Evolutionary conservation across 768 basidiomycete species (phyloP).

Genomic region (Nidularia pulvinata): DNA sequence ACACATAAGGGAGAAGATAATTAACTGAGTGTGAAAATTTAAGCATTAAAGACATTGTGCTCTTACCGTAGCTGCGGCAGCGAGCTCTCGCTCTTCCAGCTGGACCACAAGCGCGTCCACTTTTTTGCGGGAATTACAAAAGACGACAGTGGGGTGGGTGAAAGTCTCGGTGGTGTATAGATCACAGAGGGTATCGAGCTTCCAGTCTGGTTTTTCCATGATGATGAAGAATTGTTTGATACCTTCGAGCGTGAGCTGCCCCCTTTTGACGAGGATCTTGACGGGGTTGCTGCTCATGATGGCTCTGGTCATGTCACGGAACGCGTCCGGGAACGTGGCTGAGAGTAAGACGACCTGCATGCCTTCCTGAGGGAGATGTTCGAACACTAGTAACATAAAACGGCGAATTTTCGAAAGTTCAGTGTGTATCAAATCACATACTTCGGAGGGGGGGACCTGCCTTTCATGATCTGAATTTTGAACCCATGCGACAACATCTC

Average conservation of each 20-base stretch:
- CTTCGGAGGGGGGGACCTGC: too few species aligned
- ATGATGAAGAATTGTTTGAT: constrained; percentile 99
- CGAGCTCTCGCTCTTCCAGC: constrained; percentile 96
- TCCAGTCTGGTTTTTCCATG: constrained; percentile 99
- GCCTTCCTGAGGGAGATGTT: constrained; percentile 95
- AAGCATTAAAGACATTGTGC: constrained; percentile 4
- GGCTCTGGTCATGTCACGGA: constrained; percentile 98
- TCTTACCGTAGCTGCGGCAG: constrained; percentile 93
- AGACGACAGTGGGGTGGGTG: constrained; percentile 99
- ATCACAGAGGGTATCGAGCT: constrained; percentile 98
- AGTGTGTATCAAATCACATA: too few species aligned
- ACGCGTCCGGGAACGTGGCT: constrained; percentile 96
- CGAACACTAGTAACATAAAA: too few species aligned
- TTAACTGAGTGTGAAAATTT: too few species aligned
- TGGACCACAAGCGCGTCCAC: constrained; percentile 99
- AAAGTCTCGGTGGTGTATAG: constrained; percentile 99
- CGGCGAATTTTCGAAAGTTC: too few species aligned
- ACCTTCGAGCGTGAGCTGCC: constrained; percentile 98
- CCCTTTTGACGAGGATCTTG: constrained; percentile 97
- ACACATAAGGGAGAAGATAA: constrained; percentile 12
- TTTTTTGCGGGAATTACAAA: constrained; percentile 99
- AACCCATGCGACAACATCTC: constrained; percentile 99
- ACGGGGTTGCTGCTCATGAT: constrained; percentile 99
- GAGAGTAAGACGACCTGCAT: constrained; percentile 97
- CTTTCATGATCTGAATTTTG: constrained; percentile 98